Evolutionary conservation across 305 asterid genomes (phyloP).

Genomic region (Fraxinus sp.): DNA sequence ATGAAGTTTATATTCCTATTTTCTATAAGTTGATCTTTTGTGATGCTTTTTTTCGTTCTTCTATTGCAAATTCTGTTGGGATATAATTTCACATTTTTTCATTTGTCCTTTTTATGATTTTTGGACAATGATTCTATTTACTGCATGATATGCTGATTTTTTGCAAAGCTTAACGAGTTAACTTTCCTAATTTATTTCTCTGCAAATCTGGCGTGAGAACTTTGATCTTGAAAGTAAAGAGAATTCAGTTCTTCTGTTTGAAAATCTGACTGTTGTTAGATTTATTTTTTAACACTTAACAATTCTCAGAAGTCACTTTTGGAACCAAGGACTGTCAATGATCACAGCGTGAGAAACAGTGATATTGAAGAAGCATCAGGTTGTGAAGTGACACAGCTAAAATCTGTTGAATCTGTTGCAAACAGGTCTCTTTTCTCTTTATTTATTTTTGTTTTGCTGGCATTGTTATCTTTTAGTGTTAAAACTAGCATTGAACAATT

Average conservation of each 20-base stretch:
- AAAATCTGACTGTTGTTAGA: constrained; percentile 13
- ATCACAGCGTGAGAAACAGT: constrained; percentile 26
- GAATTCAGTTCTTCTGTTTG: background rate
- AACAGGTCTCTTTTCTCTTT: constrained; percentile 37
- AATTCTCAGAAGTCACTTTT: constrained; percentile 25
- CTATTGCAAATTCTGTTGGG: background rate
- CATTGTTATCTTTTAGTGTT: background rate
- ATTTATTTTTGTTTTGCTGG: constrained; percentile 7
- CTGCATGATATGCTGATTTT: background rate
- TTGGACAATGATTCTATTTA: background rate
- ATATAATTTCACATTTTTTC: background rate
- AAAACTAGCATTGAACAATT: background rate
- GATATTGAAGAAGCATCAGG: constrained; percentile 37
- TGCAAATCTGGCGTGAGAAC: background rate
- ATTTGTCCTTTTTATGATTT: background rate
- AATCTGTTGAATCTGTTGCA: constrained; percentile 30
- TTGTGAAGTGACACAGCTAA: constrained; percentile 30
- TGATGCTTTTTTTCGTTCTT: background rate
- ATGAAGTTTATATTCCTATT: background rate
- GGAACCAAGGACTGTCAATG: constrained; percentile 32
- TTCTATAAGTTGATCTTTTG: background rate
- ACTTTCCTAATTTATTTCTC: background rate
- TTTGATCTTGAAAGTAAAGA: constrained; percentile 6
- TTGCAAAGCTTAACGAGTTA: background rate
- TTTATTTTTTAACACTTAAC: constrained; percentile 27